phyloP scores from a whole-genome alignment of 176 grass and related monocot genomes.

The Tuctoria greenei region DNA sequence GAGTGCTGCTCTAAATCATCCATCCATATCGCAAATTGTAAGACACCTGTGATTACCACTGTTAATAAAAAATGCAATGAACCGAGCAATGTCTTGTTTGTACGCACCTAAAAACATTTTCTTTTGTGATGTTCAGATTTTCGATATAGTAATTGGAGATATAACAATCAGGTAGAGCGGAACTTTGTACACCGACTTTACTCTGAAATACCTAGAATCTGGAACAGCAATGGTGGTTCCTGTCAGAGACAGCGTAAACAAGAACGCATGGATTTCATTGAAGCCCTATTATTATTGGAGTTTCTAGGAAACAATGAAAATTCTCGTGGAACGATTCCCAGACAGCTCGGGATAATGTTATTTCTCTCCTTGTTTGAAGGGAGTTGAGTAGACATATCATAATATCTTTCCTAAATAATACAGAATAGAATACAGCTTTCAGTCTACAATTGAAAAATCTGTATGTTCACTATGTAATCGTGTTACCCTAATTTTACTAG shows the following conservation, averaged over 20 bases:
- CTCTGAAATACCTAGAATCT: conserved; percentile 49
- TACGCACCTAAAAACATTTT: not conserved
- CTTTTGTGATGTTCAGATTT: conserved; percentile 26
- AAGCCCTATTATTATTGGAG: conserved; percentile 65
- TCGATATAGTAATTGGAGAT: conserved; percentile 51
- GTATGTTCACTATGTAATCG: not conserved
- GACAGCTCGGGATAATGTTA: conserved; percentile 36
- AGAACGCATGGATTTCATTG: conserved; percentile 51
- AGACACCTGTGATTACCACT: not conserved
- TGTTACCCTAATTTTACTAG: not conserved
- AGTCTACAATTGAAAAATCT: not conserved
- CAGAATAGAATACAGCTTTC: not conserved
- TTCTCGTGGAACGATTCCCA: not conserved
- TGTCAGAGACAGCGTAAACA: conserved; percentile 18
- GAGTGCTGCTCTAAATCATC: not conserved
- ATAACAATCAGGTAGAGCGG: conserved; percentile 58
- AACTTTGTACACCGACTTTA: conserved; percentile 45
- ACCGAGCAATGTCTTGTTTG: not conserved
- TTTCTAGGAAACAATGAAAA: conserved; percentile 34
- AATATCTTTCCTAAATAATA: not conserved
- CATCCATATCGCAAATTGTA: not conserved
- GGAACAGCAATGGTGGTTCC: conserved; percentile 55
- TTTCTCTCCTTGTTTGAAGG: conserved; percentile 45
- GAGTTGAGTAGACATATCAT: conserved; percentile 40
- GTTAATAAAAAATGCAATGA: not conserved